These are phyloP conservation scores for Trichoderma pleuroti DNA, from an alignment of 2,329 filamentous ascomycete species.

Conservation along the genomic window DNA sequence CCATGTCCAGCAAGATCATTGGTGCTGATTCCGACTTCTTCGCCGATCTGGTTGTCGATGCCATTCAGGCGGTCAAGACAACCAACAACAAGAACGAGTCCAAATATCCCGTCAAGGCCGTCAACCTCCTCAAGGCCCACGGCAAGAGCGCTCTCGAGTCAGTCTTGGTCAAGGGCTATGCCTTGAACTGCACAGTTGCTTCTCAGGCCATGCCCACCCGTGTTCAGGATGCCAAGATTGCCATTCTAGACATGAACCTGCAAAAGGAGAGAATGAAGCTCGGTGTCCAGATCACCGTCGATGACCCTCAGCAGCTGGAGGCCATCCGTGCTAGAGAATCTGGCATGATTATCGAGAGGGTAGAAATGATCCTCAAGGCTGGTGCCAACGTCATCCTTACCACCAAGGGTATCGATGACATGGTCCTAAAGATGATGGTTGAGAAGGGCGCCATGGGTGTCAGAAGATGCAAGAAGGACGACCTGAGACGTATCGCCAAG, in stretches of 20 bases:
- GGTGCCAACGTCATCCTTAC: constrained; percentile 95
- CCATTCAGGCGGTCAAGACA: constrained; percentile 90
- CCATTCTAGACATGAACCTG: constrained; percentile 93
- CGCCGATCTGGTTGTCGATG: constrained; percentile 93
- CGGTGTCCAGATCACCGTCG: constrained; percentile 95
- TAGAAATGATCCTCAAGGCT: constrained; percentile 96
- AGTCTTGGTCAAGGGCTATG: constrained; percentile 89
- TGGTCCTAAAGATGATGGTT: constrained; percentile 90
- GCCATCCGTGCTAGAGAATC: constrained; percentile 92
- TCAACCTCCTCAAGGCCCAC: constrained; percentile 98
- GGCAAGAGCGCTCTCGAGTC: constrained; percentile 90
- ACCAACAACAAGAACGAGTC: constrained; percentile 85
- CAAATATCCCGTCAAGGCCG: constrained; percentile 98
- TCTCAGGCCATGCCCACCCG: constrained; percentile 97
- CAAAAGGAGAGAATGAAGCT: constrained; percentile 99
- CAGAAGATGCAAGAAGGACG: constrained; percentile 96
- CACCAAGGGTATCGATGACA: constrained; percentile 96
- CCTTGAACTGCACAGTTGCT: constrained; percentile 96
- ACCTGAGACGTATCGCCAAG: constrained; percentile 90
- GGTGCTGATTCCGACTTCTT: constrained; percentile 96
- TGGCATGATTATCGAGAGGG: constrained; percentile 86
- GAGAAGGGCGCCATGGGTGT: constrained; percentile 96
- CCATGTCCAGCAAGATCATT: constrained; percentile 99
- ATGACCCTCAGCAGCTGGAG: constrained; percentile 94
- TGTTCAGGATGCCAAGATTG: constrained; percentile 92